Evolutionary conservation across 331 rosid species (phyloP).

Genomic region (Rosa hybrid): DNA sequence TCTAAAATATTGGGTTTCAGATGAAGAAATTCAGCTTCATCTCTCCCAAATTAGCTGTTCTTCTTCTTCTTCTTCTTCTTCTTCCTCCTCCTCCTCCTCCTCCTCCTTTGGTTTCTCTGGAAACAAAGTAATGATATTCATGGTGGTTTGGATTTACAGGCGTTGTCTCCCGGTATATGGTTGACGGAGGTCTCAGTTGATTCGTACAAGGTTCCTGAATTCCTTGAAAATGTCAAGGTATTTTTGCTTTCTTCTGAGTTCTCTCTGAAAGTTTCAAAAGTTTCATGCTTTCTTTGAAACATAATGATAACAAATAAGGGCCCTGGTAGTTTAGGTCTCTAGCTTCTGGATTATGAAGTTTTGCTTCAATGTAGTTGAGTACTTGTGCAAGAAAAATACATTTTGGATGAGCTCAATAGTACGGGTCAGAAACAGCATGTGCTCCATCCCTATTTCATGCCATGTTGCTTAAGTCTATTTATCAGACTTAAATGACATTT

Average conservation of each 20-base stretch:
- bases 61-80: background rate
- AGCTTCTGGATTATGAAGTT: background rate
- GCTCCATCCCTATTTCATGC: too few relatives aligned
- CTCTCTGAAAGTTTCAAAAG: background rate
- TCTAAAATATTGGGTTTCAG: too few relatives aligned
- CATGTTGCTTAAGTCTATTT: too few relatives aligned
- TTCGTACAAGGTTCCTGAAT: constrained; percentile 60
- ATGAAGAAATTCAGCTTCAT: too few relatives aligned
- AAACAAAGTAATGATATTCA: background rate
- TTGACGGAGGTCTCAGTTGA: constrained; percentile 66
- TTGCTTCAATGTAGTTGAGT: background rate
- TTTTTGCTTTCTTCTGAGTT: constrained; percentile 3
- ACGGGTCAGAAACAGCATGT: too few relatives aligned
- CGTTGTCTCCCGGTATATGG: constrained; percentile 65
- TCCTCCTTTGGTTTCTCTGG: background rate
- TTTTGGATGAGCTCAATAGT: too few relatives aligned
- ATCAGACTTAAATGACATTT: too few relatives aligned
- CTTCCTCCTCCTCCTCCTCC: too few relatives aligned
- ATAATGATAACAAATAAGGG: background rate
- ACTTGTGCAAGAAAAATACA: too few relatives aligned
- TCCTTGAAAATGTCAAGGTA: constrained; percentile 68
- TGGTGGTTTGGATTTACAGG: constrained; percentile 32
- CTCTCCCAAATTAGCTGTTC: background rate
- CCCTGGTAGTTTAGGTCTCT: background rate
- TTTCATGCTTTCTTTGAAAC: background rate